A percentile compares a stretch with the other conserved stretches of the same genome.
phyloP scores from a whole-genome alignment of 2,329 filamentous ascomycete genomes.

The Pyrenochaeta sp. region DNA sequence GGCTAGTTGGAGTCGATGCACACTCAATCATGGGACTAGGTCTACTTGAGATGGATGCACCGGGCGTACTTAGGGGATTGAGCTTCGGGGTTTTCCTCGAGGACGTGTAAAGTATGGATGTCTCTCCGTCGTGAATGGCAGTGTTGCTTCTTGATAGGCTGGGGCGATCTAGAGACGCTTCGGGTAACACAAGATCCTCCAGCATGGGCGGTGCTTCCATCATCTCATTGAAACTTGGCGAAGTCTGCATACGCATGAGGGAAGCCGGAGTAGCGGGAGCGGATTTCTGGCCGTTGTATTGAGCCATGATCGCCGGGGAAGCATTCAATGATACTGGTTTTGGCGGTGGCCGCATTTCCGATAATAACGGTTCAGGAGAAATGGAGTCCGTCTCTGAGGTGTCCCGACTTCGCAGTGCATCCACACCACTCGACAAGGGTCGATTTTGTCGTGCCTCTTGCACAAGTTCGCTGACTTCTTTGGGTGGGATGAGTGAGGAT shows the following conservation, averaged over 20 bases:
- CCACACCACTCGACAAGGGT: slow-evolving; percentile 31
- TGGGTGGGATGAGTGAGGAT: slow-evolving; percentile 53
- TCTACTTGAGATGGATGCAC: slow-evolving; percentile 34
- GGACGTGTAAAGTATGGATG: slow-evolving; percentile 67
- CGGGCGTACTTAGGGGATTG: slow-evolving; percentile 61
- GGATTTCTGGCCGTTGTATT: slow-evolving; percentile 39
- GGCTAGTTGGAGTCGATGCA: slow-evolving; percentile 59
- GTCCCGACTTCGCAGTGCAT: slow-evolving; percentile 40
- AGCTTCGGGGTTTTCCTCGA: slow-evolving; percentile 73
- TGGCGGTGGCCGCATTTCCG: slow-evolving; percentile 67
- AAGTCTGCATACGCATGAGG: slow-evolving; percentile 68
- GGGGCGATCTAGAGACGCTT: slow-evolving; percentile 63
- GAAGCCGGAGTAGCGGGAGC: slow-evolving; percentile 79
- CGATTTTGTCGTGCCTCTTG: slow-evolving; percentile 43
- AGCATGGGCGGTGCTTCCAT: slow-evolving; percentile 48
- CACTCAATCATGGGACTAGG: slow-evolving; percentile 62
- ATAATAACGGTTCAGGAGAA: slow-evolving; percentile 57
- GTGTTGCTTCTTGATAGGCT: slow-evolving; percentile 61
- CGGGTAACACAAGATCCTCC: slow-evolving; percentile 75
- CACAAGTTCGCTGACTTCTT: slow-evolving; percentile 53
- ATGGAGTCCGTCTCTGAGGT: slow-evolving; percentile 58
- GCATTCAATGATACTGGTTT: slow-evolving; percentile 68
- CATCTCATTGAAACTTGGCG: slow-evolving; percentile 38
- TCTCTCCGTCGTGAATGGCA: slow-evolving; percentile 54
- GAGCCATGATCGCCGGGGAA: slow-evolving; percentile 71